Conservation (phyloP, 768 basidiomycete species). For the Rhodotorula toruloides region DNA sequence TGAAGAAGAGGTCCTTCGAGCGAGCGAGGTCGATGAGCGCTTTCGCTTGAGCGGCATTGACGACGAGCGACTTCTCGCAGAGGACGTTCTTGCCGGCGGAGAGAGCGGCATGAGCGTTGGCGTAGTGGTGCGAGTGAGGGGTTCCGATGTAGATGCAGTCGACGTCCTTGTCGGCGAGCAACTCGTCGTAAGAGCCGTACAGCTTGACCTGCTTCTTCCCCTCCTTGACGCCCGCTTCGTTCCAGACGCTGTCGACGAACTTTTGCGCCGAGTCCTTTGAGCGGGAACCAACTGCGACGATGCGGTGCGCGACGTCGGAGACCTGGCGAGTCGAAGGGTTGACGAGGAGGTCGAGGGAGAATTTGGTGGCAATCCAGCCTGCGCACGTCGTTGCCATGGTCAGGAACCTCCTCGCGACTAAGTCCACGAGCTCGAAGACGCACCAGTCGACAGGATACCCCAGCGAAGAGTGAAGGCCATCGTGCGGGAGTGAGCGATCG, state of each 20-base stretch:
- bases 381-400: too few species aligned
- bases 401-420: too few species aligned
- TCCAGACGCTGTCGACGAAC: slow-evolving; percentile 42
- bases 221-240: slow-evolving; percentile 41
- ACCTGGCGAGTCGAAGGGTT: slow-evolving; percentile 36
- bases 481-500: too few species aligned
- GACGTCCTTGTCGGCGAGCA: slow-evolving; percentile 43
- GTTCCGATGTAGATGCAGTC: slow-evolving; percentile 47
- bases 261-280: slow-evolving; percentile 40
- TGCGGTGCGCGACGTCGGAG: slow-evolving; percentile 43
- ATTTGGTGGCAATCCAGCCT: slow-evolving; percentile 26
- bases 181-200: slow-evolving; percentile 44
- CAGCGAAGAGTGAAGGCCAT: too few species aligned
- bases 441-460: too few species aligned
- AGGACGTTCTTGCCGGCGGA: slow-evolving; percentile 45
- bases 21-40: slow-evolving; percentile 44
- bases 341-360: slow-evolving; percentile 39
- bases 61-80: slow-evolving; percentile 46
- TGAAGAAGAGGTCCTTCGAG: slow-evolving; percentile 45
- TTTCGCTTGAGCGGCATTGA: slow-evolving; percentile 45
- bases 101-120: slow-evolving; percentile 38
- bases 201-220: slow-evolving; percentile 37
- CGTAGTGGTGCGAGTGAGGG: slow-evolving; percentile 45
- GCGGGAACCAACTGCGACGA: slow-evolving; percentile 45
- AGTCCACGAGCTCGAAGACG: too few species aligned